phyloP scores from a whole-genome alignment of 768 basidiomycete species.

The Megacollybia marginata region DNA sequence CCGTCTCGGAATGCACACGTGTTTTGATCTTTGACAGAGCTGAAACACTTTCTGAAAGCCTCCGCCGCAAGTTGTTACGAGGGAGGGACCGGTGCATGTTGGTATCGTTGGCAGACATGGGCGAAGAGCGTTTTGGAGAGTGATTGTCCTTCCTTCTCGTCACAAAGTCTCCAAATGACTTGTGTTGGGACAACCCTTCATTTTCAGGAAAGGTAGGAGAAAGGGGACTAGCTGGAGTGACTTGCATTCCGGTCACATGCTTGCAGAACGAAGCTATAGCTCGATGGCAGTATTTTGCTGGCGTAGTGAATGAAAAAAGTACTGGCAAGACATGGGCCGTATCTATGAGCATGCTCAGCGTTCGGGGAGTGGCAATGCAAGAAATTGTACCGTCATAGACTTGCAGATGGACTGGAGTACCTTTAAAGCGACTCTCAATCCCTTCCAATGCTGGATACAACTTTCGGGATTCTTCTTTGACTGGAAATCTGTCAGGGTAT shows the following conservation, averaged over 20 bases:
- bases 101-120: neutral
- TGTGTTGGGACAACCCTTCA: neutral
- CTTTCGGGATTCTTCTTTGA: slow-evolving; percentile 33
- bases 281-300: slow-evolving; percentile 75
- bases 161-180: neutral
- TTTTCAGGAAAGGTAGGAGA: neutral
- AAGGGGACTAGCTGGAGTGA: neutral
- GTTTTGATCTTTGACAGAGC: neutral
- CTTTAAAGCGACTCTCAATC: slow-evolving; percentile 43
- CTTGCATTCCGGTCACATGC: slow-evolving; percentile 48
- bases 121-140: neutral
- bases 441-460: slow-evolving; percentile 52
- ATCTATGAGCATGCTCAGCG: slow-evolving; percentile 31
- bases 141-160: neutral
- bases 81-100: neutral
- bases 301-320: slow-evolving; percentile 68
- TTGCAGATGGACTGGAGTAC: slow-evolving; percentile 86
- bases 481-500: slow-evolving; percentile 61
- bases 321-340: slow-evolving; percentile 68
- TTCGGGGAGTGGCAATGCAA: slow-evolving; percentile 10
- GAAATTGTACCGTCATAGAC: slow-evolving; percentile 70
- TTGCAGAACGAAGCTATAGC: slow-evolving; percentile 68
- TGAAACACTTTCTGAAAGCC: neutral
- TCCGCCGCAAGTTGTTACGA: neutral
- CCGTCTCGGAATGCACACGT: too few species aligned